Evolutionary conservation across 495 filamentous ascomycete species (phyloP), one percentile per base, ranked within the genome.

Genomic region (Tuber calosporum): DNA sequence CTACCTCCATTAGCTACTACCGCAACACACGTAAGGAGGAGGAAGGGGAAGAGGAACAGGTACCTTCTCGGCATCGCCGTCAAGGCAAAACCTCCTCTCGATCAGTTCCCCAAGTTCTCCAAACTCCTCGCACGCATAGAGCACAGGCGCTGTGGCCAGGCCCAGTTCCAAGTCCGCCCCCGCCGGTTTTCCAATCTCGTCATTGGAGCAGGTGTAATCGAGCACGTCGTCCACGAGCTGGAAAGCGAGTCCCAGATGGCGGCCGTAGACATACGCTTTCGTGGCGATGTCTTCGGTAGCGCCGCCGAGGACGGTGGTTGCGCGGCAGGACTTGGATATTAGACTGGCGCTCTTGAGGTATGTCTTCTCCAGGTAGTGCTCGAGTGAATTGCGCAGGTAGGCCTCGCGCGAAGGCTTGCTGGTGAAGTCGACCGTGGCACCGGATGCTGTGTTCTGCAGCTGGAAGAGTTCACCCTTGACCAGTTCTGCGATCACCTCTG

Each of bases 401-500:
- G 53, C 13, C 17, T 62, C 53, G 9, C 53, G n/a, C n/a, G 53
- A 62, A 17, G 53, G 9, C 26, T 62, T 62, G 26, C 26, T 62
- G n/a, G n/a, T 30, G 13, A 62, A 62, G 20, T 86, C 85, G 0
- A 93, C 93, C 75, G 91, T 89, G 45, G 45, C 22, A 8, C 22
- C 22, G 22, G 45, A 2, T 11, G 45, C 45, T 26, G 95, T 98
- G 83, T 99, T 99, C 84, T 97, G 94, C 71, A 99, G 85, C 84
- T 99, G 95, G 94, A 98, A 98, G 85, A 99, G 97, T 82, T 99
- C 95, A 76, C 95, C 95, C 84, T 99, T 96, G 37, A 99, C 94
- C 34, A 99, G 85, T 77, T 99, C 98, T 41, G 96, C 93, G 78
- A 99, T 97, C 38, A 98, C 95, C 5, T 93, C 98, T 13, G 95